Evolutionary conservation across 2,329 filamentous ascomycete species (phyloP).

Genomic region (Xylaria sp.): DNA sequence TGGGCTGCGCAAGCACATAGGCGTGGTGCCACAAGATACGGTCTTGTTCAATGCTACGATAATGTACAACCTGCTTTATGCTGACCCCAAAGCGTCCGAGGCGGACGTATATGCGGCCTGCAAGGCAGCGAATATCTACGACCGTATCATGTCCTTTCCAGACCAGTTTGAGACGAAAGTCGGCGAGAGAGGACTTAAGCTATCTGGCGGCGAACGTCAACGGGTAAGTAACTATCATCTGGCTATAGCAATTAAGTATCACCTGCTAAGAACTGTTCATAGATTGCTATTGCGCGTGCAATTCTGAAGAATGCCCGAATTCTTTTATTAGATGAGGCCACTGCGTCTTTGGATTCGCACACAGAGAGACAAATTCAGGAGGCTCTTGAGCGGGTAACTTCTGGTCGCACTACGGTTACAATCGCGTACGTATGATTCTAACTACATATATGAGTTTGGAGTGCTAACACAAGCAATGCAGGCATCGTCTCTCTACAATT

Average conservation of each 20-base stretch:
- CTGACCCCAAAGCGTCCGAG: slow-evolving; percentile 63
- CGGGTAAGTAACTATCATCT: slow-evolving; percentile 52
- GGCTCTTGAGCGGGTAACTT: slow-evolving; percentile 60
- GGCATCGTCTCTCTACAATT: slow-evolving; percentile 68
- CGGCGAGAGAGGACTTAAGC: slow-evolving; percentile 46
- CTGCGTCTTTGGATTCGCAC: slow-evolving; percentile 73
- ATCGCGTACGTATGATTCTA: slow-evolving; percentile 55
- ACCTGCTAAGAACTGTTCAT: neutral
- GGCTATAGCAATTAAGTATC: neutral
- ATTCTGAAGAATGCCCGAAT: slow-evolving; percentile 76
- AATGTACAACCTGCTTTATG: slow-evolving; percentile 69
- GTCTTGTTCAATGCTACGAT: slow-evolving; percentile 69
- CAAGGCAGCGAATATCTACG: slow-evolving; percentile 66
- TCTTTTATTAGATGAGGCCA: slow-evolving; percentile 77
- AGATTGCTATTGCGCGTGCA: slow-evolving; percentile 70
- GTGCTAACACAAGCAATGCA: slow-evolving; percentile 39
- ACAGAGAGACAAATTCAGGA: slow-evolving; percentile 69
- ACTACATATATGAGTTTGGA: neutral
- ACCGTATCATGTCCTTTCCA: slow-evolving; percentile 66
- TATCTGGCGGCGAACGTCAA: slow-evolving; percentile 71
- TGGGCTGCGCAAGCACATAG: slow-evolving; percentile 64
- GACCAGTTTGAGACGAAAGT: slow-evolving; percentile 54
- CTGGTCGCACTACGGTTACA: slow-evolving; percentile 63
- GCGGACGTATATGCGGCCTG: slow-evolving; percentile 67
- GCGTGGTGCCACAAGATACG: slow-evolving; percentile 66